Evolutionary conservation across 495 filamentous ascomycete species (phyloP).

Genomic region (Pyrenopolyporus hunteri): DNA sequence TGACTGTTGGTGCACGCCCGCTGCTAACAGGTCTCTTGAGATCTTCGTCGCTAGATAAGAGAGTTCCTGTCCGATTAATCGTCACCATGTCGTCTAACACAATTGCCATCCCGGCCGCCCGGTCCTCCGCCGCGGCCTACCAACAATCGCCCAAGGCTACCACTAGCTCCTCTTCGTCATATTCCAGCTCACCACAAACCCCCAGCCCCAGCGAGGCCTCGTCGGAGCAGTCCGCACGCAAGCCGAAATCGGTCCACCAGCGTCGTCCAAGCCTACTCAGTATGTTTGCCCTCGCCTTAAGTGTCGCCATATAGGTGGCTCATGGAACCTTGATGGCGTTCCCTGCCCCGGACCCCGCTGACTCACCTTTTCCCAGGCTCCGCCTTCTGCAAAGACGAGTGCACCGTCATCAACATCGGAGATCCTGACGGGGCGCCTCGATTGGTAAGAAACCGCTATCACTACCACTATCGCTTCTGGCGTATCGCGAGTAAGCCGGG

Average conservation of each 20-base stretch:
- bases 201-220: constrained; percentile 45
- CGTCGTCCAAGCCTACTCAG: constrained; percentile 62
- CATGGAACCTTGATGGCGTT: constrained; percentile 1
- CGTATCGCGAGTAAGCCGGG: background rate
- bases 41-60: constrained; percentile 7
- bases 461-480: background rate
- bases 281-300: constrained; percentile 43
- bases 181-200: constrained; percentile 58
- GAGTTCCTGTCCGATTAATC: background rate
- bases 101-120: constrained; percentile 56
- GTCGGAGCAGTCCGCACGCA: constrained; percentile 46
- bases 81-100: constrained; percentile 54
- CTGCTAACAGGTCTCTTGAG: constrained; percentile 6
- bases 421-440: constrained; percentile 65
- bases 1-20: constrained; percentile 9
- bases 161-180: constrained; percentile 58
- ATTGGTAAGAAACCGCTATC: constrained; percentile 56
- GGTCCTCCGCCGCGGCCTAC: constrained; percentile 46
- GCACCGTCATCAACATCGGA: constrained; percentile 71
- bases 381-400: constrained; percentile 67
- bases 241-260: constrained; percentile 53
- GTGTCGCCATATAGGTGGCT: background rate
- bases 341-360: background rate
- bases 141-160: constrained; percentile 47
- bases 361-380: constrained; percentile 54